Conservation (phyloP, 352 stramenopile genomes). For the Phytophthora foliorum region DNA sequence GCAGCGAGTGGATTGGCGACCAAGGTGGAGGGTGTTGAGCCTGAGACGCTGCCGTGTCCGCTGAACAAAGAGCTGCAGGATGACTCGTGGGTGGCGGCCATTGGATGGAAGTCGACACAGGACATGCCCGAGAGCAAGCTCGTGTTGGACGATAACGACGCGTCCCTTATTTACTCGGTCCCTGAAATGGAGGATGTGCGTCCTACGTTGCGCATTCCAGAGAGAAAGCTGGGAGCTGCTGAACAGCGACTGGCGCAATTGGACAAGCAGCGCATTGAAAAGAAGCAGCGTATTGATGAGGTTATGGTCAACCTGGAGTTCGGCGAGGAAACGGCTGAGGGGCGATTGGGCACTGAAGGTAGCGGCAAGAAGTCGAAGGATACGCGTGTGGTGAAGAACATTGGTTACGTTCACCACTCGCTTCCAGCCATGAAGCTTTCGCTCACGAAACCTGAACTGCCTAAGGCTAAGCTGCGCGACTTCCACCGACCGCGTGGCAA, state of each 20-base stretch:
- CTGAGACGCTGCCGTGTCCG: constrained; percentile 42
- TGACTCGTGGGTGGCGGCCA: constrained; percentile 77
- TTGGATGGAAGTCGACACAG: constrained; percentile 82
- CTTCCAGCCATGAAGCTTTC: constrained; percentile 90
- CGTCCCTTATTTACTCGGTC: constrained; percentile 79
- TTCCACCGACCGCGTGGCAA: constrained; percentile 87
- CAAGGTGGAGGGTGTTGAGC: constrained; percentile 15
- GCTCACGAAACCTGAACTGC: constrained; percentile 86
- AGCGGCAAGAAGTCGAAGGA: constrained; percentile 86
- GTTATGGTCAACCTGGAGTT: constrained; percentile 87
- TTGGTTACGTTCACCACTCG: constrained; percentile 87
- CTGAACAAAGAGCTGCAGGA: constrained; percentile 80
- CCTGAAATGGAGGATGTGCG: constrained; percentile 84
- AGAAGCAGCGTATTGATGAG: constrained; percentile 84
- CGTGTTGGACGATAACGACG: constrained; percentile 88
- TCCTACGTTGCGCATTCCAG: constrained; percentile 84
- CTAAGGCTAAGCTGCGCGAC: constrained; percentile 82
- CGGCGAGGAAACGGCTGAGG: constrained; percentile 79
- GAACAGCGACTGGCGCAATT: constrained; percentile 79
- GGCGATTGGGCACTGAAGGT: constrained; percentile 67
- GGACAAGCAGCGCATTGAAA: constrained; percentile 79
- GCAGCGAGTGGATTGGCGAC: background rate
- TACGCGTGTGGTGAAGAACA: constrained; percentile 87
- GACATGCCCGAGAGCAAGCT: constrained; percentile 87
- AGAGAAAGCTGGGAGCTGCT: constrained; percentile 80